Conservation (phyloP, 1,284 basidiomycete genomes). For the Trametes versicolor region DNA sequence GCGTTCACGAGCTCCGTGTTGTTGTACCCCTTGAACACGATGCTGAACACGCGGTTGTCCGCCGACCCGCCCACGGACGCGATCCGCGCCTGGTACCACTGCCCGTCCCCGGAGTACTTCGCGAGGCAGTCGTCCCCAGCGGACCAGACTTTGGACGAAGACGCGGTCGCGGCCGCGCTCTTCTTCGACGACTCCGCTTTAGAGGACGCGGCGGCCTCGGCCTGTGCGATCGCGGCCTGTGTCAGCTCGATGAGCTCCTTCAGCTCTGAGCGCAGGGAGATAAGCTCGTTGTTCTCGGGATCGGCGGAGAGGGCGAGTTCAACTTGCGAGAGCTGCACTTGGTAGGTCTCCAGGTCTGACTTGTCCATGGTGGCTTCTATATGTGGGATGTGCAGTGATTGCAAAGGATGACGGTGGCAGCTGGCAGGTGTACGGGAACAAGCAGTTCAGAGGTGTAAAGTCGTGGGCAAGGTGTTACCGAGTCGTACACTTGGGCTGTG, state of each 20-base stretch:
- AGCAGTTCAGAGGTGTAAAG: background rate
- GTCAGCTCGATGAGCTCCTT: constrained; percentile 92
- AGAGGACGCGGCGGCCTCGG: constrained; percentile 66
- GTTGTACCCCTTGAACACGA: constrained; percentile 96
- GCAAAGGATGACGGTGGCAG: background rate
- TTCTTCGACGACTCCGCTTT: constrained; percentile 69
- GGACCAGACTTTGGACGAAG: constrained; percentile 64
- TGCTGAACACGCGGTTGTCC: constrained; percentile 89
- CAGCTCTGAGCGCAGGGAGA: constrained; percentile 84
- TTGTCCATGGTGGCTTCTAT: constrained; percentile 62
- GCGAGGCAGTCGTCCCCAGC: constrained; percentile 96
- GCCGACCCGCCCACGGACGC: constrained; percentile 87
- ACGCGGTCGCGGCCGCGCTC: constrained; percentile 38
- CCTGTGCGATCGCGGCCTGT: constrained; percentile 76
- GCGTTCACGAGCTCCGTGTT: constrained; percentile 90
- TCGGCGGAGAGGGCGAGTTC: constrained; percentile 87
- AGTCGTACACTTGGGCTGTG: constrained; percentile 1
- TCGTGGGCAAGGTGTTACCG: background rate
- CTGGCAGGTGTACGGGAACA: background rate
- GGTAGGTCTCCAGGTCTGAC: constrained; percentile 87
- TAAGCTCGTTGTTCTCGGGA: constrained; percentile 83
- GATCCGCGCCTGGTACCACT: constrained; percentile 93
- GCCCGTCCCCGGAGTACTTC: constrained; percentile 90
- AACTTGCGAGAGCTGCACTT: constrained; percentile 91
- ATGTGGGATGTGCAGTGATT: background rate